A percentile compares a stretch with the other conserved stretches of the same genome.
phyloP scores from a whole-genome alignment of 2,329 filamentous ascomycete genomes.

The Lachnellula willkommii region DNA sequence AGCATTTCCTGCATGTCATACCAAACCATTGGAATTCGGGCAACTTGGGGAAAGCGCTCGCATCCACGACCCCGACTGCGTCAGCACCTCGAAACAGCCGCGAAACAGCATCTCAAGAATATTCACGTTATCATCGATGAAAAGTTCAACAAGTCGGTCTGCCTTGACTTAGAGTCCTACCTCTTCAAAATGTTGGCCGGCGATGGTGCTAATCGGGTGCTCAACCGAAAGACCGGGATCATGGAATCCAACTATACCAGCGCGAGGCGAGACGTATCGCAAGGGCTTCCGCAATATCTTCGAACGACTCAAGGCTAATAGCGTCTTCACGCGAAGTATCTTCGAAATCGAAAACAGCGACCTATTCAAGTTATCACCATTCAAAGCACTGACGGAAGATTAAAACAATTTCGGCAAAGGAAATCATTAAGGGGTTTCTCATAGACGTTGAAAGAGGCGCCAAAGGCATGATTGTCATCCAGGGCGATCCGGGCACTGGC shows the following conservation, averaged over 20 bases:
- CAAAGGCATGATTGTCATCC: slow-evolving; percentile 10
- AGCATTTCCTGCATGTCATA: too few relatives aligned
- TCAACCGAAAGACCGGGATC: slow-evolving; percentile 13
- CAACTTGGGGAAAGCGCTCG: too few relatives aligned
- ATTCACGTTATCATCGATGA: slow-evolving; percentile 13
- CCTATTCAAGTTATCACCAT: slow-evolving; percentile 10
- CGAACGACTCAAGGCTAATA: slow-evolving; percentile 11
- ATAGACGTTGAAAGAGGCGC: slow-evolving; percentile 7
- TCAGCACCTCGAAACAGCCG: slow-evolving; percentile 13
- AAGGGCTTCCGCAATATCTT: slow-evolving; percentile 11
- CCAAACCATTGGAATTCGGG: too few relatives aligned
- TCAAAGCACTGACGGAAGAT: slow-evolving; percentile 14
- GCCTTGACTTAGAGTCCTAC: slow-evolving; percentile 14
- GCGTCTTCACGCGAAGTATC: slow-evolving; percentile 12
- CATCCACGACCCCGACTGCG: neutral
- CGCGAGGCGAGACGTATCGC: slow-evolving; percentile 12
- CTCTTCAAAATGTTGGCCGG: slow-evolving; percentile 15
- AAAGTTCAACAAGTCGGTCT: slow-evolving; percentile 13
- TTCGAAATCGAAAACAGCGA: slow-evolving; percentile 12
- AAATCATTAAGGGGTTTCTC: slow-evolving; percentile 10
- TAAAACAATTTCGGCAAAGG: slow-evolving; percentile 9
- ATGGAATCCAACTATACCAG: slow-evolving; percentile 11
- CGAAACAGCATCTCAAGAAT: slow-evolving; percentile 13
- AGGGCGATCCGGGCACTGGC: slow-evolving; percentile 12
- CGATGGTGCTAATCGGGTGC: slow-evolving; percentile 12